Evolutionary conservation across 176 grass and related monocot genomes (phyloP), one percentile per base, ranked within the genome.

Genomic region (Paspalum vaginatum): DNA sequence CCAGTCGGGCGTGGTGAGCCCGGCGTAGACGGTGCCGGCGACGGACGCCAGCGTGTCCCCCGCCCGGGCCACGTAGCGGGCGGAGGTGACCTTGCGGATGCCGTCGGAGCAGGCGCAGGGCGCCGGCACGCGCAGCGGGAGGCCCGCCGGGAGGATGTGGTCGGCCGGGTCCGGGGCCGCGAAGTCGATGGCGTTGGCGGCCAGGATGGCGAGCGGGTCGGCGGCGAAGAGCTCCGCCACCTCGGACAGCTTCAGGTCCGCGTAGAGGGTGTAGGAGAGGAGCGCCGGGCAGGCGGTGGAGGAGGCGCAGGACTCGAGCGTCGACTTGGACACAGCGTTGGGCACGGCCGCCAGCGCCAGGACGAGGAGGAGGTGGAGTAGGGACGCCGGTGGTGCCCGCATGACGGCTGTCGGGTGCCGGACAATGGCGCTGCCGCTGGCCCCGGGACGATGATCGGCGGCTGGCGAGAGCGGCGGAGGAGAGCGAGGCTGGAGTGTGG

Each of bases 211-310:
- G 44, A 89, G 78, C 70, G 91, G 89, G 79, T 97, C 94, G 39
- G 68, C 78, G 26, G 84, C 48, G 87, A 94, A 97, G 79, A 94
- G 89, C 9, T 87, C 75, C n/a, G 94, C 89, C 13, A 97, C 81
- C 76, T 97, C 91, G 48, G 87, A 73, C 43, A 97, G 84, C 87
- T 92, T 97, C 62, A 97, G 94, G 79, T 97, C 89, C 57, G 89
- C 81, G 89, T 86, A 88, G 61, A 97, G 89, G 3, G 94, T 90
- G 94, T 97, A 97, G 82, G 88, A 88, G 75, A 97, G 91, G 17
- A 94, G 87, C 9, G 94, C 85, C 0, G 87, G 89, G 66, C 94
- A 97, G 45, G 91, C 57, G 44, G 88, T 85, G 61, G 91, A 76
- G 43, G 82, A 86, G 43, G 89, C 65, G 87, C 94, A 97, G 46